Percentiles rank a stretch among this genome's conserved stretches.
These are phyloP conservation scores for Phoma sp. DNA, from an alignment of 2,329 filamentous ascomycete genomes.

Conservation along the genomic window DNA sequence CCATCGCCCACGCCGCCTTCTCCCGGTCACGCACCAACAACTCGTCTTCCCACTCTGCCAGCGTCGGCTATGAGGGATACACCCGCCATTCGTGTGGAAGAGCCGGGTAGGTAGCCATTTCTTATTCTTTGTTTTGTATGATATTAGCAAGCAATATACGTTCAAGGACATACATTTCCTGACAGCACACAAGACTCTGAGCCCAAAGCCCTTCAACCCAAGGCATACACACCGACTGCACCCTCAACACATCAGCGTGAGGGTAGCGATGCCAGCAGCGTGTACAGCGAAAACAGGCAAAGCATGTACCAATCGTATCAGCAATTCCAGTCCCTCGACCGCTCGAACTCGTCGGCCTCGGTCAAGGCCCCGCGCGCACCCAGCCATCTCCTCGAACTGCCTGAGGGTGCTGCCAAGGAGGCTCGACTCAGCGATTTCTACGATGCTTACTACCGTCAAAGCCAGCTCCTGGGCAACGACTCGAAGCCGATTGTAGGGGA, in stretches of 20 bases:
- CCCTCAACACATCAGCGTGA: slow-evolving; percentile 35
- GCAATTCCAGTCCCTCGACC: slow-evolving; percentile 16
- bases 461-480: slow-evolving; percentile 17
- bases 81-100: slow-evolving; percentile 28
- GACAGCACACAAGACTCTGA: slow-evolving; percentile 34
- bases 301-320: slow-evolving; percentile 30
- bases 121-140: slow-evolving; percentile 34
- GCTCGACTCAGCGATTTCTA: slow-evolving; percentile 50
- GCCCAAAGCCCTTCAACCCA: neutral
- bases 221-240: slow-evolving; percentile 2
- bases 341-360: slow-evolving; percentile 27
- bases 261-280: slow-evolving; percentile 43
- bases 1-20: slow-evolving; percentile 35
- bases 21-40: slow-evolving; percentile 34
- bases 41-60: slow-evolving; percentile 37
- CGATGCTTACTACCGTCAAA: slow-evolving; percentile 47
- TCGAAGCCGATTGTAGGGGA: slow-evolving; percentile 22
- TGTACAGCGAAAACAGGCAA: slow-evolving; percentile 40
- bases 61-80: slow-evolving; percentile 28
- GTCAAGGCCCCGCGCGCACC: slow-evolving; percentile 23
- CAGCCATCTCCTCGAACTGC: slow-evolving; percentile 25
- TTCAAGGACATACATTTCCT: slow-evolving; percentile 29
- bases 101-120: slow-evolving; percentile 45
- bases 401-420: slow-evolving; percentile 24
- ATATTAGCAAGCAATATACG: slow-evolving; percentile 37